Evolutionary conservation across 257 asterid species (phyloP), one percentile per base, ranked within the genome.

Genomic region (Buddleja alternifolia): DNA sequence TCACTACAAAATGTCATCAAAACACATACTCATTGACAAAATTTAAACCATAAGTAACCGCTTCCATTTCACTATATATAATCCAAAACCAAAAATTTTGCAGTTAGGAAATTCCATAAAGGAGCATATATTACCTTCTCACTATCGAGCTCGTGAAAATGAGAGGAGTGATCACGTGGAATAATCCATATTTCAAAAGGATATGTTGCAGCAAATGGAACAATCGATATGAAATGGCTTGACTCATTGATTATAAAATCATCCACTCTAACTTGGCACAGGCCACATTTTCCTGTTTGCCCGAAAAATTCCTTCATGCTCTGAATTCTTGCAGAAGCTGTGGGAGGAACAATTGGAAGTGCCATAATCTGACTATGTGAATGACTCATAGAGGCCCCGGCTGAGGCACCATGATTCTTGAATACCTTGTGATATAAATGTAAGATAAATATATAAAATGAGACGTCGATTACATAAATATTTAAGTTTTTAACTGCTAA

Each of bases 371-470:
- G 97, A 72, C 99, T 91, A 75, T 91, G 99, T 23, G 99, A 86
- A 79, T 94, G 99, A 77, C 96, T 94, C 96, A 90, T 77, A 6
- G 97, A 90, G 4, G 97, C 99, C 55, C 99, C 99, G 0, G 99
- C 99, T 3, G 99, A 87, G 29, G 96, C 96, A n/a, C 99, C 99
- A 42, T 94, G 96, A 65, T 94, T 94, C 58, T 94, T 94, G 84
- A 94, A 94, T 11, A 88, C 93, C 99, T 94, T 68, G 32, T 66
- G 12, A n/a, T 37, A 44, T 44, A 36, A 36, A 56, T 29, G 50
- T 24, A 23, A 24, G 16, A 44, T n/a, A n/a, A 12, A 56, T 20
- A 10, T 16, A 62, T 17, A 24, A 19, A 25, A 15, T 58, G 15
- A 41, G 2, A 47, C 0, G 51, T 20, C 16, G 16, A 29, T 32